Percentiles rank a stretch among this genome's conserved stretches.
Conservation (phyloP, 805 yeast genomes). For the Schwanniomyces yamadae region DNA sequence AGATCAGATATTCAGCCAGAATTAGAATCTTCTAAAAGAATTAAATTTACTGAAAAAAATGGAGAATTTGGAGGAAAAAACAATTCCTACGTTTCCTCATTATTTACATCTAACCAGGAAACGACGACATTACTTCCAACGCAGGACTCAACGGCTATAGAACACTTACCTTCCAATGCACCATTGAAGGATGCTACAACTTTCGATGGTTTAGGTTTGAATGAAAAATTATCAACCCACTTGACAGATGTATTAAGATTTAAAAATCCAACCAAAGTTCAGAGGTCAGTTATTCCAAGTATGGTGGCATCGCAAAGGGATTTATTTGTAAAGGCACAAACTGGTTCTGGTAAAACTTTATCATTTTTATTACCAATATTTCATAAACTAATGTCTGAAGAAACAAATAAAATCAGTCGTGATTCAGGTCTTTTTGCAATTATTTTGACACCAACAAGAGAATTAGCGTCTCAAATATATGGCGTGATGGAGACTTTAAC, state of each 20-base stretch:
- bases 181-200: slow-evolving; percentile 70
- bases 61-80: slow-evolving; percentile 56
- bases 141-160: slow-evolving; percentile 36
- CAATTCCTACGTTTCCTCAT: slow-evolving; percentile 76
- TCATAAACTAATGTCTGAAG: slow-evolving; percentile 61
- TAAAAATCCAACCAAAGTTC: slow-evolving; percentile 80
- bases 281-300: slow-evolving; percentile 72
- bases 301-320: slow-evolving; percentile 46
- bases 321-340: slow-evolving; percentile 90
- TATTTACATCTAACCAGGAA: slow-evolving; percentile 52
- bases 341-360: slow-evolving; percentile 97
- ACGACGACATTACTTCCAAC: slow-evolving; percentile 60
- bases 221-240: slow-evolving; percentile 50
- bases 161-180: slow-evolving; percentile 72
- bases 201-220: slow-evolving; percentile 71
- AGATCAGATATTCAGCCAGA: not conserved
- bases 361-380: slow-evolving; percentile 84
- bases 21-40: slow-evolving; percentile 26
- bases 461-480: slow-evolving; percentile 86
- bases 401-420: slow-evolving; percentile 45
- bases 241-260: slow-evolving; percentile 56
- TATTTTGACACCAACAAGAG: slow-evolving; percentile 91
- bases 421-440: slow-evolving; percentile 85
- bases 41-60: slow-evolving; percentile 45
- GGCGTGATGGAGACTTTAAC: slow-evolving; percentile 72